A percentile compares a stretch with the other conserved stretches of the same genome.
These are phyloP conservation scores for Orbilia javanica DNA, from an alignment of 2,329 filamentous ascomycete species.

Conservation along the genomic window DNA sequence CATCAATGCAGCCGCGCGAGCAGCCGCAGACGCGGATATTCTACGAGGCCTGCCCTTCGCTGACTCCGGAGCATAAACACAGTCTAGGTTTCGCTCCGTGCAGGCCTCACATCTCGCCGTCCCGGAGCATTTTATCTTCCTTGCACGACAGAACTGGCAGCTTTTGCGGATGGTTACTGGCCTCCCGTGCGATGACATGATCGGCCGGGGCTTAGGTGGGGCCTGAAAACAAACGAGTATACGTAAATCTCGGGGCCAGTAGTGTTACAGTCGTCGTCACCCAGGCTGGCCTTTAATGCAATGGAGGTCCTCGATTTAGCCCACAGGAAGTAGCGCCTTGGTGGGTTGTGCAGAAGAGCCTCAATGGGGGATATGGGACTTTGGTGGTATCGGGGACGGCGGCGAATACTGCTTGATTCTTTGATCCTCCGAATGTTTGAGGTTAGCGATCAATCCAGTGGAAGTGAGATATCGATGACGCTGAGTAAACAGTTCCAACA, in stretches of 20 bases:
- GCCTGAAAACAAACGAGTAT: slow-evolving; percentile 3
- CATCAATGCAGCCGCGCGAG: slow-evolving; percentile 50
- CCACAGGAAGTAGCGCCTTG: background rate
- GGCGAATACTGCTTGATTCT: slow-evolving; percentile 10
- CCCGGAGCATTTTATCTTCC: slow-evolving; percentile 58
- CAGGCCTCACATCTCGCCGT: slow-evolving; percentile 54
- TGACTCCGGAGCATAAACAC: slow-evolving; percentile 56
- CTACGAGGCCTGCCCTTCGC: slow-evolving; percentile 53
- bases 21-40: slow-evolving; percentile 50
- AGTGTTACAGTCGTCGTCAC: slow-evolving; percentile 28
- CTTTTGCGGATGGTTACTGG: slow-evolving; percentile 50
- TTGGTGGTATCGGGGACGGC: slow-evolving; percentile 6
- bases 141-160: slow-evolving; percentile 53
- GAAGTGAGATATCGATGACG: slow-evolving; percentile 2
- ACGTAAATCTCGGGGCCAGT: slow-evolving; percentile 11
- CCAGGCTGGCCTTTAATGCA: background rate
- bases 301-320: background rate
- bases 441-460: background rate
- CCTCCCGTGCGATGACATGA: slow-evolving; percentile 52
- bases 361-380: slow-evolving; percentile 1
- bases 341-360: slow-evolving; percentile 7
- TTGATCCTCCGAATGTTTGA: slow-evolving; percentile 19
- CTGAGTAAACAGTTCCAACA: slow-evolving; percentile 1
- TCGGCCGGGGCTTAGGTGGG: slow-evolving; percentile 29
- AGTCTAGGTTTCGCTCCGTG: slow-evolving; percentile 56